phyloP scores from a whole-genome alignment of 2,329 filamentous ascomycete genomes.

The Hortaea sp. region DNA sequence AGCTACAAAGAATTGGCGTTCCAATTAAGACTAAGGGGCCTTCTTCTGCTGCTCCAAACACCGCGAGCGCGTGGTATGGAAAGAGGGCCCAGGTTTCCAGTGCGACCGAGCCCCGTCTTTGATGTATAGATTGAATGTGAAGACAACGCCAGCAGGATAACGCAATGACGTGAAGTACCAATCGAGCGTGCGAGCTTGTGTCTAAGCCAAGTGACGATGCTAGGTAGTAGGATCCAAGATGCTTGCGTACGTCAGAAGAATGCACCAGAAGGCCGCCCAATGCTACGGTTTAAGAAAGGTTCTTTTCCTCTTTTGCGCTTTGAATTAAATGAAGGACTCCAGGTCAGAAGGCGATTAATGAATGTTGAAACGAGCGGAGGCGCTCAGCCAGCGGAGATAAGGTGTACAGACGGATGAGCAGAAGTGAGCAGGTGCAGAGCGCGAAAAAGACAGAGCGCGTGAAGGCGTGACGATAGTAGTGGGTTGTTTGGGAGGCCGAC shows the following conservation, averaged over 20 bases:
- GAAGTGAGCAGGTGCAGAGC: constrained; percentile 11
- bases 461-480: constrained; percentile 1
- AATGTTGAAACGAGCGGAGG: constrained; percentile 5
- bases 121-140: too few species aligned
- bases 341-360: constrained; percentile 1
- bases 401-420: constrained; percentile 1
- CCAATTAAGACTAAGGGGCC: not conserved
- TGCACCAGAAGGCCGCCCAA: constrained; percentile 6
- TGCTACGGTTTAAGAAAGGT: constrained; percentile 2
- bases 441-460: constrained; percentile 10
- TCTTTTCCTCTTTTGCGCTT: not conserved
- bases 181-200: not conserved
- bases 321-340: constrained; percentile 5
- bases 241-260: not conserved
- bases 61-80: not conserved
- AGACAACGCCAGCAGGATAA: too few species aligned
- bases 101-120: too few species aligned
- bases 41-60: not conserved
- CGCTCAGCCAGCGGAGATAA: constrained; percentile 1
- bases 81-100: too few species aligned
- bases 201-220: not conserved
- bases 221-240: not conserved
- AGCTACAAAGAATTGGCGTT: not conserved
- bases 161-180: not conserved
- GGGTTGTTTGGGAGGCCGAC: constrained; percentile 5